Evolutionary conservation across 176 grass and related monocot species (phyloP), one percentile per base, ranked within the genome.

Genomic region (Bothriochloa decipiens): DNA sequence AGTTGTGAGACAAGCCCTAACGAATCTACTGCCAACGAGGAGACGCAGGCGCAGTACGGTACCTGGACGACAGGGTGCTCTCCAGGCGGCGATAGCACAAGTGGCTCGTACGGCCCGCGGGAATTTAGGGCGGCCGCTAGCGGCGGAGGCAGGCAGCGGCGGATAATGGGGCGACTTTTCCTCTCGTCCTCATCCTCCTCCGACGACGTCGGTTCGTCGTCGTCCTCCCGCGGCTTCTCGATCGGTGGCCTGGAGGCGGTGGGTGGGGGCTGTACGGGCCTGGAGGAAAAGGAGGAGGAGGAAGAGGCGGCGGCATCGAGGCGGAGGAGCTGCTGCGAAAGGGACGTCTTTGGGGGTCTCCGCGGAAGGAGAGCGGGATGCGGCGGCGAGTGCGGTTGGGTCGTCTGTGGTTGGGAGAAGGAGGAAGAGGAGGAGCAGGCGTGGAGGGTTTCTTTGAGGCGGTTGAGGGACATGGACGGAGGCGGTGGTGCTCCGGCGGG

Each of bases 281-380:
- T 72, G 8, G 41, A 25, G 12, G 22, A 15, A 16, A 36, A 58
- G 43, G 76, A 88, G 65, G 35, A 55, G 35, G 70, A 88, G 7
- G 40, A 67, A 35, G 70, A 37, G 65, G 60, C 37, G 33, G 58
- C 43, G 60, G 83, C 58, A 49, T 94, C 82, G 72, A 97, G 92
- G 49, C 94, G 94, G 63, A 86, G 91, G 77, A 97, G 89, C 68
- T 97, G 94, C 79, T 88, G 84, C 37, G 89, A 91, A 65, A 97
- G 87, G 77, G 87, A 97, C 6, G 89, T 83, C 75, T 93, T 97
- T 43, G 94, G 94, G n/a, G 94, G 94, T 41, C 92, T 84, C 53
- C 89, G 57, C 6, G 75, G 42, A 25, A 76, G 74, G 63, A 76
- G 86, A 27, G 52, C 76, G 16, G 68, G 79, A 28, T 68, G 85